A percentile compares a stretch with the other conserved stretches of the same genome.
These are phyloP conservation scores for Xylariaceae sp. DNA, from an alignment of 2,329 filamentous ascomycete species.

Conservation along the genomic window DNA sequence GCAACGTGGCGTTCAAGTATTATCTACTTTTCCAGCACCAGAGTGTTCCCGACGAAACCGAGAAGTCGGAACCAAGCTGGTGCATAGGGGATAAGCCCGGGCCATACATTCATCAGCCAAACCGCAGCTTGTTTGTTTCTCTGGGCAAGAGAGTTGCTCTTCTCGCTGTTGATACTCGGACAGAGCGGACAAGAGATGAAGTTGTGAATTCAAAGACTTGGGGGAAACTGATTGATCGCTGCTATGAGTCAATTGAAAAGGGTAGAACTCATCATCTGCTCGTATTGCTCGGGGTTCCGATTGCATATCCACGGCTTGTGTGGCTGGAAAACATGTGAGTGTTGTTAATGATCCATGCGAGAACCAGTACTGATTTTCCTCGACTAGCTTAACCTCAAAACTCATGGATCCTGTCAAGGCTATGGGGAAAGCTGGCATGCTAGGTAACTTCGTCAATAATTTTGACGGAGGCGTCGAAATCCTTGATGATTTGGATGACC, in stretches of 20 bases:
- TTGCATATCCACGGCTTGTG: constrained; percentile 73
- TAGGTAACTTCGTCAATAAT: constrained; percentile 77
- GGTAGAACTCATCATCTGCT: constrained; percentile 86
- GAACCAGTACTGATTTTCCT: constrained; percentile 31
- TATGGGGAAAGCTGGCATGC: constrained; percentile 71
- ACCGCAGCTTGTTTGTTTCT: constrained; percentile 78
- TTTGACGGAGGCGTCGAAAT: constrained; percentile 92
- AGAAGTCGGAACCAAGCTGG: constrained; percentile 86
- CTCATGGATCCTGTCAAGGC: constrained; percentile 86
- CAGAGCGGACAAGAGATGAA: constrained; percentile 78
- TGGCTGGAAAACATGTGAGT: constrained; percentile 66
- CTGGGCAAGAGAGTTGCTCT: constrained; percentile 75
- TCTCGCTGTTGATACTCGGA: constrained; percentile 83
- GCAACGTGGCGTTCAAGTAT: constrained; percentile 93
- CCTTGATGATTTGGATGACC: constrained; percentile 86
- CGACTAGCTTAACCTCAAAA: constrained; percentile 66
- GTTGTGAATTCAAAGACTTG: constrained; percentile 77
- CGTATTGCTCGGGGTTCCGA: constrained; percentile 77
- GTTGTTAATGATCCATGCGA: not conserved
- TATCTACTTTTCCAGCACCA: constrained; percentile 99
- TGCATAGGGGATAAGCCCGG: constrained; percentile 72
- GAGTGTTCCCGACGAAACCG: constrained; percentile 72
- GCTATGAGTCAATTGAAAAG: constrained; percentile 73
- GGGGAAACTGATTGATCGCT: constrained; percentile 78
- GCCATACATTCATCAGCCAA: constrained; percentile 83